These are phyloP conservation scores for Gossypium raimondii DNA, from an alignment of 345 rosid species.

Conservation along the genomic window DNA sequence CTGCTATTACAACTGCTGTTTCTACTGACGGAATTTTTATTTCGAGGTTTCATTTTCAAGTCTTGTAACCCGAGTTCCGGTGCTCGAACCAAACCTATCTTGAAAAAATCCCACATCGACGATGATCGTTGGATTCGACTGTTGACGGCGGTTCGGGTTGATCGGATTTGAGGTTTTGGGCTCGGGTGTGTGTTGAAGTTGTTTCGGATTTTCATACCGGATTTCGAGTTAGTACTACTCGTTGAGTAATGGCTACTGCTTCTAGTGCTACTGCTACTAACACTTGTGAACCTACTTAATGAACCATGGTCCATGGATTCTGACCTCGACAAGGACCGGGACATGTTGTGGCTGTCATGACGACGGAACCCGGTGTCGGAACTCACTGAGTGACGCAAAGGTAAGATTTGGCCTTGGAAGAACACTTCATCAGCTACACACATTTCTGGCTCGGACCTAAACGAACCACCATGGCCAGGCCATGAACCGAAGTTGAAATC, in stretches of 20 bases:
- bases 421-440: slow-evolving; percentile 71
- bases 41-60: slow-evolving; percentile 24
- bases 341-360: slow-evolving; percentile 13
- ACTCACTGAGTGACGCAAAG: slow-evolving; percentile 54
- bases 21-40: slow-evolving; percentile 40
- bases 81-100: slow-evolving; percentile 61
- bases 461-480: slow-evolving; percentile 21
- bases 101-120: slow-evolving; percentile 68
- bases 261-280: slow-evolving; percentile 39
- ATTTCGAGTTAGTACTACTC: neutral
- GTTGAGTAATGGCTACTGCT: slow-evolving; percentile 16
- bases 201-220: neutral
- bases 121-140: slow-evolving; percentile 46
- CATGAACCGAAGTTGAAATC: slow-evolving; percentile 57
- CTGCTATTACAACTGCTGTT: slow-evolving; percentile 53
- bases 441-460: slow-evolving; percentile 47
- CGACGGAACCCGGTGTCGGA: slow-evolving; percentile 32
- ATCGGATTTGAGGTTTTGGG: slow-evolving; percentile 68
- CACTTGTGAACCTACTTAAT: slow-evolving; percentile 22
- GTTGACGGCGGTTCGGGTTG: slow-evolving; percentile 22
- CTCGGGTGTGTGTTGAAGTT: slow-evolving; percentile 55
- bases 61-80: slow-evolving; percentile 72
- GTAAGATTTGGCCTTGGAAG: slow-evolving; percentile 65
- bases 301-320: slow-evolving; percentile 48
- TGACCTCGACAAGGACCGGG: slow-evolving; percentile 39